phyloP scores from a whole-genome alignment of 805 yeast species.

The Cyberlindnera saturnus region DNA sequence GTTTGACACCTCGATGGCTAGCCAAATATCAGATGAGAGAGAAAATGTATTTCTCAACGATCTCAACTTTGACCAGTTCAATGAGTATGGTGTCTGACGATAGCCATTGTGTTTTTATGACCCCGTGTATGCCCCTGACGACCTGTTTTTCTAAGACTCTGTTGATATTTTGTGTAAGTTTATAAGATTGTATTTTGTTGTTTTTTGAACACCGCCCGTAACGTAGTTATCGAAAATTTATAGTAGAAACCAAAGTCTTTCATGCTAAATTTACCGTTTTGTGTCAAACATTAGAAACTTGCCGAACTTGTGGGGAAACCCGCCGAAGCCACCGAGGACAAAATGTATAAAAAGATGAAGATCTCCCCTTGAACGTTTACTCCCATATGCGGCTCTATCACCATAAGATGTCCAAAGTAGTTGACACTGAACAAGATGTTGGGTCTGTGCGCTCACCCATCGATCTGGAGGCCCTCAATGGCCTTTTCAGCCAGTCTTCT shows the following conservation, averaged over 20 bases:
- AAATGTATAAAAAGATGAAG: no score
- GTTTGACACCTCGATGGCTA: not conserved
- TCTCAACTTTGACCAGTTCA: constrained; percentile 6
- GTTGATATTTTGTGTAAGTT: no score
- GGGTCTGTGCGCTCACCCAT: constrained; percentile 19
- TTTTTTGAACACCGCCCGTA: no score
- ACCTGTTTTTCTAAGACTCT: no score
- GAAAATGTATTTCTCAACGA: constrained; percentile 17
- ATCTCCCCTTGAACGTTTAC: not conserved
- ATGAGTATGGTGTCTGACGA: not conserved
- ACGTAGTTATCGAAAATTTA: no score
- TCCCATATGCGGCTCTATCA: not conserved
- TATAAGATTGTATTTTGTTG: no score
- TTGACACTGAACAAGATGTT: constrained; percentile 22
- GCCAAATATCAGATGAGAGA: constrained; percentile 1
- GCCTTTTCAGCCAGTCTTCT: constrained; percentile 17
- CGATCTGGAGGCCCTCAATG: constrained; percentile 20
- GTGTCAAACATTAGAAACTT: no score
- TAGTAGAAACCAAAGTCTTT: no score
- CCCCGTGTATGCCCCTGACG: no score
- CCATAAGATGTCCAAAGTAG: constrained; percentile 8
- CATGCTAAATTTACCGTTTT: no score
- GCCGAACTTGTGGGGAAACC: no score
- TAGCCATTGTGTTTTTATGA: not conserved
- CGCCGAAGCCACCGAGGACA: no score